phyloP scores from a whole-genome alignment of 2,329 filamentous ascomycete species.

The Ceratocystis huliohia region DNA sequence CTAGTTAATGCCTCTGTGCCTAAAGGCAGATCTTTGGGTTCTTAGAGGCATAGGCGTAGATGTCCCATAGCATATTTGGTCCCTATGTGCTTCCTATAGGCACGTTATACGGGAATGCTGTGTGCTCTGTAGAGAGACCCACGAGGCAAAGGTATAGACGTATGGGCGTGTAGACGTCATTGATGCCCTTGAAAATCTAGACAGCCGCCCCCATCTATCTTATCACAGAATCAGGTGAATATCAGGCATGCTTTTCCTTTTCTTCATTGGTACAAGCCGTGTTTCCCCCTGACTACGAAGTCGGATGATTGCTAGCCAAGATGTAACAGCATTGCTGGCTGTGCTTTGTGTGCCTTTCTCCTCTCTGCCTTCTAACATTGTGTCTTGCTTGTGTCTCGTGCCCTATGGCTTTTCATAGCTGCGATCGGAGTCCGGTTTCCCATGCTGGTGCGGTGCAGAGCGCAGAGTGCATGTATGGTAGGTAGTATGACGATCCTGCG shows the following conservation, averaged over 20 bases:
- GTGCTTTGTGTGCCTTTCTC: neutral
- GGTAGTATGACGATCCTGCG: neutral
- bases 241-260: neutral
- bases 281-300: neutral
- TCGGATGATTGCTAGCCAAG: neutral
- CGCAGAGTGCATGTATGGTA: neutral
- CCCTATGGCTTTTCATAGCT: neutral
- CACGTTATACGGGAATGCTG: no score
- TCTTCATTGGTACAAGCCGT: neutral
- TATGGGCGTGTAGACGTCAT: neutral
- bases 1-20: neutral
- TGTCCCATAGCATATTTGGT: neutral
- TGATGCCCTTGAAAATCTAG: neutral
- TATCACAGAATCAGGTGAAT: neutral
- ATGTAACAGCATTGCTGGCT: neutral
- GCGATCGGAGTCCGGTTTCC: neutral
- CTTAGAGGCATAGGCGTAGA: neutral
- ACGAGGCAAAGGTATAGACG: no score
- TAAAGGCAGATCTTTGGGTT: conserved; percentile 1
- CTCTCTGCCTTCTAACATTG: neutral
- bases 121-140: no score
- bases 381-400: no score
- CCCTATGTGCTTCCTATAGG: no score
- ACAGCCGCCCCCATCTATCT: neutral
- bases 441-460: neutral